A percentile compares a stretch with the other conserved stretches of the same genome.
These are phyloP conservation scores for Aspergillus caelatus DNA, from an alignment of 2,329 filamentous ascomycete species.

Conservation along the genomic window DNA sequence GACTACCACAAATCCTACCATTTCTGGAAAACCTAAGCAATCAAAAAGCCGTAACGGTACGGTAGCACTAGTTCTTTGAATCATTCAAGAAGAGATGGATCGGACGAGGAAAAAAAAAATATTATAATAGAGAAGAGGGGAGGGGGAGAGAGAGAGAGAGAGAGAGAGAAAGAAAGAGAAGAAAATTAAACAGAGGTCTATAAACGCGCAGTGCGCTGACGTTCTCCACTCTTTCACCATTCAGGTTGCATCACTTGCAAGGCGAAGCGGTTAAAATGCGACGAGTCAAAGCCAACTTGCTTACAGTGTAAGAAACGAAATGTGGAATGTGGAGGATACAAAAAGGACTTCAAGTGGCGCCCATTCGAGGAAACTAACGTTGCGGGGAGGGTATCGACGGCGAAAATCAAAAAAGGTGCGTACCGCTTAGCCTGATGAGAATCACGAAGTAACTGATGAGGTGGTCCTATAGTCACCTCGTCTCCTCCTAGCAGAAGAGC, in stretches of 20 bases:
- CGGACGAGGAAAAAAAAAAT: slow-evolving; percentile 9
- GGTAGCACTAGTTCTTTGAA: slow-evolving; percentile 28
- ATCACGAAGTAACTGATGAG: slow-evolving; percentile 3
- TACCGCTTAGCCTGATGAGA: not conserved
- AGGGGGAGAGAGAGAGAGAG: not conserved
- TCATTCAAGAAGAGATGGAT: slow-evolving; percentile 10
- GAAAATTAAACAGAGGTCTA: slow-evolving; percentile 9
- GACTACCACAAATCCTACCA: slow-evolving; percentile 3
- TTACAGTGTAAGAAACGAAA: slow-evolving; percentile 67
- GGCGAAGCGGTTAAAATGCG: slow-evolving; percentile 72
- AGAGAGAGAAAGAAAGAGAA: slow-evolving; percentile 5
- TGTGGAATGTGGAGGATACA: slow-evolving; percentile 71
- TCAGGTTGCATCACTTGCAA: slow-evolving; percentile 74
- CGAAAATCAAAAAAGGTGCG: slow-evolving; percentile 52
- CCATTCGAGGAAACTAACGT: slow-evolving; percentile 68
- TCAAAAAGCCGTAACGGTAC: slow-evolving; percentile 76
- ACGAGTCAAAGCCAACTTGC: slow-evolving; percentile 70
- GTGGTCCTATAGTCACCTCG: slow-evolving; percentile 9
- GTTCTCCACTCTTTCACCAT: slow-evolving; percentile 24
- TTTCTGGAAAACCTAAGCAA: slow-evolving; percentile 64
- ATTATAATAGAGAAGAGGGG: slow-evolving; percentile 1
- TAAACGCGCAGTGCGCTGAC: slow-evolving; percentile 32
- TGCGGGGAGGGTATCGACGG: slow-evolving; percentile 33
- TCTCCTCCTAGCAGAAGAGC: slow-evolving; percentile 14
- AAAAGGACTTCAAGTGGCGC: slow-evolving; percentile 76